Conservation (phyloP, 129 eudicot genomes). For the Flaveria ramosissima region DNA sequence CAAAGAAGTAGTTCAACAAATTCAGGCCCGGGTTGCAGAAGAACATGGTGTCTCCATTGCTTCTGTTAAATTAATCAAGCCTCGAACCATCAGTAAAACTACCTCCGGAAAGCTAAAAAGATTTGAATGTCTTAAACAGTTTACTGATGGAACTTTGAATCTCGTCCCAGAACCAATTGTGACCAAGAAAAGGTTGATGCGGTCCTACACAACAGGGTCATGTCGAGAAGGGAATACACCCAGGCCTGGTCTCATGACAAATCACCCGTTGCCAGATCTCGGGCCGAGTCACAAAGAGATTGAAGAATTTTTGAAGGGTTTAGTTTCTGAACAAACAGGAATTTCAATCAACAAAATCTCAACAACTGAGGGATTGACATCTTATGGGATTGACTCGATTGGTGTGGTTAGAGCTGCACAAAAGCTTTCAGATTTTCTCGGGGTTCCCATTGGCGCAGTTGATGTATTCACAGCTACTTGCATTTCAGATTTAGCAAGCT, state of each 20-base stretch:
- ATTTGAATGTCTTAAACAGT: slow-evolving; percentile 75
- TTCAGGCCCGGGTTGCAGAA: slow-evolving; percentile 68
- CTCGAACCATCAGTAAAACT: slow-evolving; percentile 78
- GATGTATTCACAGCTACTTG: slow-evolving; percentile 83
- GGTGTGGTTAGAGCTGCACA: slow-evolving; percentile 93
- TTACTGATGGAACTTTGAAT: slow-evolving; percentile 65
- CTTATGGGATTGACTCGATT: slow-evolving; percentile 85
- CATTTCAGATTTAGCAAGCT: slow-evolving; percentile 74
- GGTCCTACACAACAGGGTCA: slow-evolving; percentile 74
- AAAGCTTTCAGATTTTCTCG: slow-evolving; percentile 80
- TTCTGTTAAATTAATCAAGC: slow-evolving; percentile 59
- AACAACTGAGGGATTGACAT: slow-evolving; percentile 56
- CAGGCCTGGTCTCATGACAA: slow-evolving; percentile 34
- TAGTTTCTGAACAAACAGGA: slow-evolving; percentile 65
- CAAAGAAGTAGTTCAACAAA: slow-evolving; percentile 58
- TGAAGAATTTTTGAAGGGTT: slow-evolving; percentile 55
- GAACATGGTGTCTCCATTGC: slow-evolving; percentile 77
- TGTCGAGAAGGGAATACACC: slow-evolving; percentile 73
- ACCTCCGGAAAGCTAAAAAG: slow-evolving; percentile 81
- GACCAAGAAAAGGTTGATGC: slow-evolving; percentile 41
- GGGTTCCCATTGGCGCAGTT: slow-evolving; percentile 81
- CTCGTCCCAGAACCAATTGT: slow-evolving; percentile 59
- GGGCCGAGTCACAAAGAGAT: slow-evolving; percentile 53
- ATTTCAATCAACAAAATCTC: slow-evolving; percentile 62
- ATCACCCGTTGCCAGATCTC: slow-evolving; percentile 33